Evolutionary conservation across 495 filamentous ascomycete genomes (phyloP).

Genomic region (Aspergillus steynii): DNA sequence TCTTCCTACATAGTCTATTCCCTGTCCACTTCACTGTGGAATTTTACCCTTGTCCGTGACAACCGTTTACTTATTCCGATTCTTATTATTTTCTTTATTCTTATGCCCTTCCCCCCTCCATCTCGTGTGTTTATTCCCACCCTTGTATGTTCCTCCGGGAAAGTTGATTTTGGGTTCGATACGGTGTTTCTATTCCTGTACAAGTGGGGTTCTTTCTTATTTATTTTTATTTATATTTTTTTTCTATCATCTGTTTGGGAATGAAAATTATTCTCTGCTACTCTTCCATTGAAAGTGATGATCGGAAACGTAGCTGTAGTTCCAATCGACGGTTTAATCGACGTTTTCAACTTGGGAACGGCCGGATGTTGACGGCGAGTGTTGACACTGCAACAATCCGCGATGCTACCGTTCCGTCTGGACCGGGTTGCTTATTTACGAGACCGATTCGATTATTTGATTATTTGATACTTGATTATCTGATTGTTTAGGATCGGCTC

Average conservation of each 20-base stretch:
- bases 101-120: neutral
- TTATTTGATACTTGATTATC: neutral
- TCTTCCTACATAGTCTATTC: slow-evolving; percentile 6
- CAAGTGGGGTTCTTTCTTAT: neutral
- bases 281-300: neutral
- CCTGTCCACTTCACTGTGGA: slow-evolving; percentile 15
- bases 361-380: neutral
- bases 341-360: neutral
- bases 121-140: neutral
- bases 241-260: neutral
- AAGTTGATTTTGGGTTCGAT: neutral
- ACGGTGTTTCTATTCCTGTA: slow-evolving; percentile 4
- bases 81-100: neutral
- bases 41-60: neutral
- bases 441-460: neutral
- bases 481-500: neutral
- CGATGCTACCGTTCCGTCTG: neutral
- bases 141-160: neutral
- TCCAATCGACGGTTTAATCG: neutral
- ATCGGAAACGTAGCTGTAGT: neutral
- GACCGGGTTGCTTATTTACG: neutral
- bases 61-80: neutral
- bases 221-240: neutral
- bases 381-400: neutral
- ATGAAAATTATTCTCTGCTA: neutral